A percentile compares a stretch with the other conserved stretches of the same genome.
Evolutionary conservation across 306 rosid species (phyloP).

Genomic region (Prunus fruticosa): DNA sequence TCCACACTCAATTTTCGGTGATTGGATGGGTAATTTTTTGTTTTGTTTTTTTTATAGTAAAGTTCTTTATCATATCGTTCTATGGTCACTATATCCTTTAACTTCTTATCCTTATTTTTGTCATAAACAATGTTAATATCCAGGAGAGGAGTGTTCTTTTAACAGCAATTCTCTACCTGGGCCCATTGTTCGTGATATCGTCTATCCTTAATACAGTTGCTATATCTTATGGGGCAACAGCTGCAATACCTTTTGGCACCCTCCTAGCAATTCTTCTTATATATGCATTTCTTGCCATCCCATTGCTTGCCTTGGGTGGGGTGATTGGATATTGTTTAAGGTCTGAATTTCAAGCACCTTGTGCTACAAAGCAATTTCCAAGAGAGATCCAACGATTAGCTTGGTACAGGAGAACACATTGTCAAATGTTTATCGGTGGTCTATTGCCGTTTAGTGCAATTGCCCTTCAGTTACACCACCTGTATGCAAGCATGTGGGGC

Average conservation of each 20-base stretch:
- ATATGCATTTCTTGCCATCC: conserved; percentile 50
- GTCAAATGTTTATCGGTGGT: conserved; percentile 80
- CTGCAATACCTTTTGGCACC: conserved; percentile 75
- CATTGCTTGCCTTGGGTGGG: conserved; percentile 89
- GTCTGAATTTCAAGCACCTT: conserved; percentile 59
- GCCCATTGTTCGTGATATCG: conserved; percentile 56
- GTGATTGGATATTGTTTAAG: conserved; percentile 53
- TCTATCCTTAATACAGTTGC: conserved; percentile 68
- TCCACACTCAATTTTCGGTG: conserved; percentile 60
- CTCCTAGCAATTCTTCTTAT: conserved; percentile 54
- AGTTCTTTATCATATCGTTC: background rate
- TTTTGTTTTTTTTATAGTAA: background rate
- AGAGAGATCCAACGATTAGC: conserved; percentile 65
- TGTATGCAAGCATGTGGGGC: conserved; percentile 80
- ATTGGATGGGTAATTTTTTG: conserved; percentile 66
- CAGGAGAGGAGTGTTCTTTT: conserved; percentile 72
- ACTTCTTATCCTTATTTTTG: conserved; percentile 11
- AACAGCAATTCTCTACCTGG: conserved; percentile 66
- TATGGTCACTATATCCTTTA: background rate
- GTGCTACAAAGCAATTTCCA: conserved; percentile 51
- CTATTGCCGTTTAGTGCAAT: conserved; percentile 72
- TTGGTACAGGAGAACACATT: conserved; percentile 77
- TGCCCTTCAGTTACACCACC: conserved; percentile 62
- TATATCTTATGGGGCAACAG: conserved; percentile 56
- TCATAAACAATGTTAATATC: conserved; percentile 22